A percentile compares a stretch with the other conserved stretches of the same genome.
phyloP scores from a whole-genome alignment of 2,329 filamentous ascomycete species.

The Phyllachora maydis region DNA sequence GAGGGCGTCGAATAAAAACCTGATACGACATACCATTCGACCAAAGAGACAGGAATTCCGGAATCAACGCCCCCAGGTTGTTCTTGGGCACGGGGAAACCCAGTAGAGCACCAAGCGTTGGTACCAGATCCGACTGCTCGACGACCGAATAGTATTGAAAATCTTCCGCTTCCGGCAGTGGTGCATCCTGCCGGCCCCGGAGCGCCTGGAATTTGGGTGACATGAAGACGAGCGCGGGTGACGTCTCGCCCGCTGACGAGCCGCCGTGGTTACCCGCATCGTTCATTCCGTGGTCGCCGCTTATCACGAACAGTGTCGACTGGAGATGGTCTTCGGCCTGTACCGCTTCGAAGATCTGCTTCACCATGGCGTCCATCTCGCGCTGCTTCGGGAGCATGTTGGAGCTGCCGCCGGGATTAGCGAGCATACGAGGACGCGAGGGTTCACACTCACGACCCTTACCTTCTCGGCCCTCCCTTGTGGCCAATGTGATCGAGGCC shows the following conservation, averaged over 20 bases:
- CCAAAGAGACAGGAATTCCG: slow-evolving; percentile 65
- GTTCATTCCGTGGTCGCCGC: slow-evolving; percentile 98
- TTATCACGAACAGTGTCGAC: slow-evolving; percentile 66
- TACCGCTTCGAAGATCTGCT: slow-evolving; percentile 57
- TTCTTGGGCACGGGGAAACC: slow-evolving; percentile 81
- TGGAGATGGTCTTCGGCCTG: slow-evolving; percentile 47
- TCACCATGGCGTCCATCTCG: slow-evolving; percentile 81
- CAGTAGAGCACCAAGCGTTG: slow-evolving; percentile 69
- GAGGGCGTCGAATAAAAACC: too few species aligned
- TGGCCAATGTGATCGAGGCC: slow-evolving; percentile 95
- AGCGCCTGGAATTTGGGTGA: slow-evolving; percentile 58
- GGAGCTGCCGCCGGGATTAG: slow-evolving; percentile 26
- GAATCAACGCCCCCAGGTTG: slow-evolving; percentile 71
- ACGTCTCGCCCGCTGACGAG: slow-evolving; percentile 84
- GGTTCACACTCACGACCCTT: slow-evolving; percentile 5
- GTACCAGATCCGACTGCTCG: slow-evolving; percentile 89
- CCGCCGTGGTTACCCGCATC: slow-evolving; percentile 94
- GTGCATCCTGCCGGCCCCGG: slow-evolving; percentile 20
- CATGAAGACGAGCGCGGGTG: slow-evolving; percentile 76
- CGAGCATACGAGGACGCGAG: neutral
- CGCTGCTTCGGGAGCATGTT: slow-evolving; percentile 85
- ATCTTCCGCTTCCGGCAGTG: slow-evolving; percentile 39
- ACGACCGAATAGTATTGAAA: slow-evolving; percentile 70
- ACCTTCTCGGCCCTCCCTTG: slow-evolving; percentile 77
- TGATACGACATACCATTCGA: slow-evolving; percentile 30